Base-by-base conservation (phyloP, 768 basidiomycete species). In the Tylopilus felleus region DNA sequence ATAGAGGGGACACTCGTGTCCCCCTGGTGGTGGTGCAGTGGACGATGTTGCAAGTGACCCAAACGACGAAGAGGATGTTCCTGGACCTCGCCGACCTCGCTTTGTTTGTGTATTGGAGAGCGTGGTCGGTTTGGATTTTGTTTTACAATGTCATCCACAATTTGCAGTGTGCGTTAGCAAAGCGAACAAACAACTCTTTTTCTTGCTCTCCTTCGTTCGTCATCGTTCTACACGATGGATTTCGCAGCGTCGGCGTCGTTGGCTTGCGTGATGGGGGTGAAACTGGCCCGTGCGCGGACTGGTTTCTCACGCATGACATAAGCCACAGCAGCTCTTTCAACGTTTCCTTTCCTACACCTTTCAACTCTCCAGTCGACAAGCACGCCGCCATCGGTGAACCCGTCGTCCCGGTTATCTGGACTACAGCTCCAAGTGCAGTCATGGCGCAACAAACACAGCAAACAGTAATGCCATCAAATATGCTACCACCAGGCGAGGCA, bases 61-160 rank as follows among this genome's bases (percentile, higher is more conserved):
- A 13, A 8, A 16, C 23, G 27, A 41, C 16, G 22, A 12, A 10
- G 35, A 33, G 22, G 9, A 5, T 10, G 22, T n/a, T 39, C 31
- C 7, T 43, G 17, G 21, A 35, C 33, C 19, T 47, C 45, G 36
- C 36, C 22, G 39, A 3, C 45, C 45, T 59, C 53, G 55, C 71
- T 70, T 70, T 70, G 69, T 70, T 72, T 72, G 69, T 70, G 69
- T 70, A 72, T 70, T 70, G 69, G 69, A 72, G 69, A 72, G 69
- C 69, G 71, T 70, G 69, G 69, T 71, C 63, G 69, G 71, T 70
- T 70, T 70, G 69, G 69, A 72, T 75, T 76, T 83, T 88, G 85
- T 86, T 84, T 85, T 85, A 82, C 77, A 75, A 74, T 83, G 84
- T 85, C 83, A 78, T 85, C 75, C 70, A 80, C 73, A 75, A 81